Percentiles rank a stretch among this genome's conserved stretches.
phyloP scores from a whole-genome alignment of 768 basidiomycete species.

The Auricularia cornea region DNA sequence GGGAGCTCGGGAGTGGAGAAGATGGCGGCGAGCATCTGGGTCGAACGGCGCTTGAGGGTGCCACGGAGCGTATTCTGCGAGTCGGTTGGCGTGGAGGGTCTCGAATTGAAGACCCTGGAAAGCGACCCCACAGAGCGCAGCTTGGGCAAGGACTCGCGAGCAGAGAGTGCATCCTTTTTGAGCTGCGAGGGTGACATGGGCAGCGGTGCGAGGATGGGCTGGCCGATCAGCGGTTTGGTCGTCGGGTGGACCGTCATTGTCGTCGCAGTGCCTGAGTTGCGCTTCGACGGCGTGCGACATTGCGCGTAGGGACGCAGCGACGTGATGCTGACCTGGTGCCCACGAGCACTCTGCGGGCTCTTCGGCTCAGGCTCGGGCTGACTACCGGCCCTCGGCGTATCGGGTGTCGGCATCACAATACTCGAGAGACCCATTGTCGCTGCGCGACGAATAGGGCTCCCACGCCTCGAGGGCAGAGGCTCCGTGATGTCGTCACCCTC shows the following conservation, averaged over 20 bases:
- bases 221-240: not conserved
- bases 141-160: not conserved
- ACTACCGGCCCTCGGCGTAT: not conserved
- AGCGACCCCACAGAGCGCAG: not conserved
- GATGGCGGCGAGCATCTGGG: not conserved
- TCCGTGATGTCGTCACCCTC: not conserved
- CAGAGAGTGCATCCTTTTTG: not conserved
- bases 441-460: not conserved
- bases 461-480: not conserved
- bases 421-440: not conserved
- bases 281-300: constrained; percentile 12
- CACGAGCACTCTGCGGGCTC: constrained; percentile 23
- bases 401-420: not conserved
- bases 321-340: constrained; percentile 29
- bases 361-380: constrained; percentile 9
- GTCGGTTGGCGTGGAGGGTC: constrained; percentile 2
- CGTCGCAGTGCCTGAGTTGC: not conserved
- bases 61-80: not conserved
- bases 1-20: not conserved
- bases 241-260: not conserved
- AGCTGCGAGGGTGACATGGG: not conserved
- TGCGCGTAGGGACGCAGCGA: constrained; percentile 46
- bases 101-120: constrained; percentile 1
- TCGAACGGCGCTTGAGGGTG: not conserved
- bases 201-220: not conserved